phyloP scores from a whole-genome alignment of 192 early-diverging fungal species.

The Kickxella alabastrina region DNA sequence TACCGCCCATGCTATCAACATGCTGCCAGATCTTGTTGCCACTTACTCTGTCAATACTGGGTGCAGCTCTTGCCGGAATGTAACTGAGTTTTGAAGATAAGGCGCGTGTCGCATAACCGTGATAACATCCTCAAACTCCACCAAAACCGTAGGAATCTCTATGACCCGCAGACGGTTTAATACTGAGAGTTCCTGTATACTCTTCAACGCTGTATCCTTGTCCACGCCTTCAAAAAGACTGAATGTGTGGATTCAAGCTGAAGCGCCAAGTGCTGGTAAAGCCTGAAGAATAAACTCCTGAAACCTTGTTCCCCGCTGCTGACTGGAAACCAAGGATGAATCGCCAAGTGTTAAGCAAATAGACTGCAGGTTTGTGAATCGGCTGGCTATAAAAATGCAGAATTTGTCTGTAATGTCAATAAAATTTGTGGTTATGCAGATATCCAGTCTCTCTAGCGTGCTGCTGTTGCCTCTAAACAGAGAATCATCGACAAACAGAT shows the following conservation, averaged over 20 bases:
- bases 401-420: background rate
- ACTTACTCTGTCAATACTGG: background rate
- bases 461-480: background rate
- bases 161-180: too few relatives aligned
- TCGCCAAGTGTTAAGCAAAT: background rate
- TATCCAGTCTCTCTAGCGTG: background rate
- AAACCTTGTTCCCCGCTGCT: too few relatives aligned
- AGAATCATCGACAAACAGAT: background rate
- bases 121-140: background rate
- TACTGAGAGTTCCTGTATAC: too few relatives aligned
- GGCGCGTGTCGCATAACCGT: background rate
- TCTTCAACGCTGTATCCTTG: background rate
- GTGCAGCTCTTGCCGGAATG: background rate
- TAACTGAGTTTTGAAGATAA: background rate
- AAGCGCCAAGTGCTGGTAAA: background rate
- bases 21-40: background rate
- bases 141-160: too few relatives aligned
- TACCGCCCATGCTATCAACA: background rate
- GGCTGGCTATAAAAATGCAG: background rate
- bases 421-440: background rate
- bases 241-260: background rate
- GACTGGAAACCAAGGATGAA: too few relatives aligned
- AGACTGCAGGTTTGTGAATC: background rate
- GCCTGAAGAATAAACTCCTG: background rate
- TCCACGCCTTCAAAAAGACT: background rate